These are phyloP conservation scores for Tricholoma matsutake DNA, from an alignment of 768 basidiomycete species.

Conservation along the genomic window DNA sequence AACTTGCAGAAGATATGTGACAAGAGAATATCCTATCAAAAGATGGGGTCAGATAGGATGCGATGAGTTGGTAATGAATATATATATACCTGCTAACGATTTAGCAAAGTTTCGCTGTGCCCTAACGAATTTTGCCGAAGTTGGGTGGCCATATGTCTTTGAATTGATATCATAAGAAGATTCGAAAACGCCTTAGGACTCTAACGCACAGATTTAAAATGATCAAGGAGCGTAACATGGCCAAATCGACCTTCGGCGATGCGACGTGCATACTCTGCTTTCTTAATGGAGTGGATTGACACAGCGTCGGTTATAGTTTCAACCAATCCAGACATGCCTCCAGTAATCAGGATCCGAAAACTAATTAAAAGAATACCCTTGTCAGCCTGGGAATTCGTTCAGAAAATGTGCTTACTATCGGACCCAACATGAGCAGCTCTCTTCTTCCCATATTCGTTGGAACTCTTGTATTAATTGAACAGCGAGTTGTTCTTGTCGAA, in stretches of 20 bases:
- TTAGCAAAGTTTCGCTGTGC: constrained; percentile 95
- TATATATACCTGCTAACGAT: constrained; percentile 78
- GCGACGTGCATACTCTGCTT: constrained; percentile 92
- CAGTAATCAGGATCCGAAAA: constrained; percentile 95
- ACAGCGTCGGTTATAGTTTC: constrained; percentile 99
- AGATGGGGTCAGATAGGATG: not conserved
- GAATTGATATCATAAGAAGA: not conserved
- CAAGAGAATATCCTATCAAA: constrained; percentile 79
- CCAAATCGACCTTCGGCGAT: constrained; percentile 77
- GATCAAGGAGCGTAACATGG: constrained; percentile 87
- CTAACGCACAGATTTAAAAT: constrained; percentile 76
- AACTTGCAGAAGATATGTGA: constrained; percentile 96
- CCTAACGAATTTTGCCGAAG: constrained; percentile 81
- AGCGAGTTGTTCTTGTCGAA: constrained; percentile 96
- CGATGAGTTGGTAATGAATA: constrained; percentile 8
- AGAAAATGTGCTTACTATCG: constrained; percentile 61
- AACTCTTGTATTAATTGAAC: constrained; percentile 94
- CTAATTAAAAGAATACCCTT: constrained; percentile 34
- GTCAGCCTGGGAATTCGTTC: not conserved
- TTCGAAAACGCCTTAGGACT: not conserved
- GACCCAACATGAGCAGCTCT: constrained; percentile 90
- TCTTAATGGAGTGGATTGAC: constrained; percentile 99
- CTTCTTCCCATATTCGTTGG: constrained; percentile 92
- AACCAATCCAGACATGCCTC: constrained; percentile 88
- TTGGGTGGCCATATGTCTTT: constrained; percentile 87